These are phyloP conservation scores for Lyophyllum atratum DNA, from an alignment of 768 basidiomycete species.

Conservation along the genomic window DNA sequence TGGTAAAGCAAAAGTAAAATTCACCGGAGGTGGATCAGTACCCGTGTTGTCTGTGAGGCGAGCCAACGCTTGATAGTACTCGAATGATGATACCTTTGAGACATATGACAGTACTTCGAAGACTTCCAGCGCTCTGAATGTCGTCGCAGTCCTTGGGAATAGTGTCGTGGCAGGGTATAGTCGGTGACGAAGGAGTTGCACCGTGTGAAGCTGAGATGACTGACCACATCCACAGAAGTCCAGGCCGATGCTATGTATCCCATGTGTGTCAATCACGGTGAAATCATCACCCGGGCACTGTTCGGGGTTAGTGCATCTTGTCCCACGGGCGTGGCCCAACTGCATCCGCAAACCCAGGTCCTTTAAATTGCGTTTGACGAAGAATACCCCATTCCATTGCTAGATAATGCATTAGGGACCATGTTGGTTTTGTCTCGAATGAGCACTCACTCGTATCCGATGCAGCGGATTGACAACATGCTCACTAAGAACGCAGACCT, in stretches of 20 bases:
- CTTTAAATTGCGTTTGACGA: constrained; percentile 17
- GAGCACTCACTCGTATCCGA: constrained; percentile 1
- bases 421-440: background rate
- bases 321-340: constrained; percentile 22
- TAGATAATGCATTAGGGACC: background rate
- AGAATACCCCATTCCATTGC: constrained; percentile 11
- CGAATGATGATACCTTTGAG: constrained; percentile 21
- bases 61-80: constrained; percentile 9
- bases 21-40: background rate
- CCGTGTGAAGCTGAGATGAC: constrained; percentile 5
- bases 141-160: constrained; percentile 9
- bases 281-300: constrained; percentile 23
- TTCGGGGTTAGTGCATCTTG: constrained; percentile 15
- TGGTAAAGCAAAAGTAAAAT: background rate
- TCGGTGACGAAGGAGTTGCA: constrained; percentile 30
- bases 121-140: constrained; percentile 20
- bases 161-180: constrained; percentile 34
- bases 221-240: constrained; percentile 33
- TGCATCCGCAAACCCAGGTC: constrained; percentile 27
- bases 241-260: constrained; percentile 30
- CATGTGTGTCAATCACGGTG: constrained; percentile 29
- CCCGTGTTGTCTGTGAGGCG: constrained; percentile 13
- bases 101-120: constrained; percentile 25
- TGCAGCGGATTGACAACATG: constrained; percentile 3
- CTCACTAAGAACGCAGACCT: background rate